phyloP scores from a whole-genome alignment of 257 asterid genomes.

The Jacaranda copaia region DNA sequence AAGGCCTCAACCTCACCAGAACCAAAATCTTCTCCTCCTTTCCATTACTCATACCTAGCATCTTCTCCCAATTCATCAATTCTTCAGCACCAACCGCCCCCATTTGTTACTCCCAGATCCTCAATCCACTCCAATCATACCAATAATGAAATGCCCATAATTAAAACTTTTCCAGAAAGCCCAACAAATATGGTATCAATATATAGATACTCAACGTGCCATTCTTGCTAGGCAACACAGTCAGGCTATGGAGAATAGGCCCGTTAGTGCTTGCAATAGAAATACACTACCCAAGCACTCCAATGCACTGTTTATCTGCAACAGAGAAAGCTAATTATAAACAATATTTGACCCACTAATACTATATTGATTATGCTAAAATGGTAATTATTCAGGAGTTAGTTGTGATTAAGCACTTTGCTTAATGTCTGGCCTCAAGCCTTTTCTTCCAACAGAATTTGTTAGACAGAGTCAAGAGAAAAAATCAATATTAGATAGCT shows the following conservation, averaged over 20 bases:
- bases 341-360: conserved; percentile 44
- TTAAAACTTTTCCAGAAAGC: conserved; percentile 22
- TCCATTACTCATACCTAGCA: conserved; percentile 65
- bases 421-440: conserved; percentile 56
- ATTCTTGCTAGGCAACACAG: conserved; percentile 33
- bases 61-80: conserved; percentile 78
- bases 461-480: conserved; percentile 40
- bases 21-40: conserved; percentile 90
- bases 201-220: conserved; percentile 31
- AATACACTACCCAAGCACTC: conserved; percentile 36
- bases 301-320: conserved; percentile 55
- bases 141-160: conserved; percentile 30
- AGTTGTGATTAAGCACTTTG: conserved; percentile 73
- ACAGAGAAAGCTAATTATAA: conserved; percentile 45
- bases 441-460: conserved; percentile 50
- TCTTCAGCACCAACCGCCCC: conserved; percentile 93
- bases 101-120: conserved; percentile 54
- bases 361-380: conserved; percentile 36
- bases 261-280: conserved; percentile 31
- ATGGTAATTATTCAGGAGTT: conserved; percentile 46
- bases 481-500: conserved; percentile 51
- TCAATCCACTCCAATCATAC: conserved; percentile 40
- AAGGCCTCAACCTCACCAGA: conserved; percentile 93
- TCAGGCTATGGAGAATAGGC: conserved; percentile 32
- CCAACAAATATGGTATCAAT: conserved; percentile 30